These are phyloP conservation scores for Penicillium concentricum DNA, from an alignment of 2,329 filamentous ascomycete genomes.

Conservation along the genomic window DNA sequence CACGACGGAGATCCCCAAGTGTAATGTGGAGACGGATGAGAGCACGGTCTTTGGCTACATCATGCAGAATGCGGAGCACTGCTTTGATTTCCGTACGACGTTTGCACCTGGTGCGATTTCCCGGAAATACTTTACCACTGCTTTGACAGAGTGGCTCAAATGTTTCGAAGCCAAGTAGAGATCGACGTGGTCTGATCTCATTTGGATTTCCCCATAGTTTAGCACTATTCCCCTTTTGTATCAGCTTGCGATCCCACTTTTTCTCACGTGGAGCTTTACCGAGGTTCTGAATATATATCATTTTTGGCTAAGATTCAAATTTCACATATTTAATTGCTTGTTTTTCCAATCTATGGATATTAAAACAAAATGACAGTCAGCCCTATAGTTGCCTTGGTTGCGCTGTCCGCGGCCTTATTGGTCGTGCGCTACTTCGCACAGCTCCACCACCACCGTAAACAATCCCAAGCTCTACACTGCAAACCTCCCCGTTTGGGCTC, in stretches of 20 bases:
- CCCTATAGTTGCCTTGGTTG: conserved; percentile 19
- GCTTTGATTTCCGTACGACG: conserved; percentile 47
- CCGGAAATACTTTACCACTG: conserved; percentile 40
- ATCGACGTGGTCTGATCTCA: not conserved
- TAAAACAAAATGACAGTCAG: conserved; percentile 9
- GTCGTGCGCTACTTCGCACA: conserved; percentile 24
- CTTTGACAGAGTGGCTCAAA: conserved; percentile 48
- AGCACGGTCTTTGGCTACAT: conserved; percentile 51
- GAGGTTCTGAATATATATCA: not conserved
- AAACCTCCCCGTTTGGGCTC: conserved; percentile 16
- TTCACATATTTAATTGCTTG: conserved; percentile 2
- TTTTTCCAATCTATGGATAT: not conserved
- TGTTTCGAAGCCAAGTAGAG: conserved; percentile 33
- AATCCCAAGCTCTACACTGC: conserved; percentile 29
- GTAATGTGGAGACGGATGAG: conserved; percentile 37
- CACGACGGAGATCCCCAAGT: conserved; percentile 45
- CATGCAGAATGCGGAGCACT: conserved; percentile 48
- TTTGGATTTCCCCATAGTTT: not conserved
- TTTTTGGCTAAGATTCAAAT: not conserved
- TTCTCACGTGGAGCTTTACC: conserved; percentile 5
- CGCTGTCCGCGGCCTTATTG: conserved; percentile 21
- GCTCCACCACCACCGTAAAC: conserved; percentile 22
- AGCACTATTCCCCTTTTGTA: conserved; percentile 4
- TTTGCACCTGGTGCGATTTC: conserved; percentile 35
- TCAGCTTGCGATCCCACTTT: not conserved